Conservation (phyloP, 2,329 filamentous ascomycete genomes). For the Rutstroemia sp. region DNA sequence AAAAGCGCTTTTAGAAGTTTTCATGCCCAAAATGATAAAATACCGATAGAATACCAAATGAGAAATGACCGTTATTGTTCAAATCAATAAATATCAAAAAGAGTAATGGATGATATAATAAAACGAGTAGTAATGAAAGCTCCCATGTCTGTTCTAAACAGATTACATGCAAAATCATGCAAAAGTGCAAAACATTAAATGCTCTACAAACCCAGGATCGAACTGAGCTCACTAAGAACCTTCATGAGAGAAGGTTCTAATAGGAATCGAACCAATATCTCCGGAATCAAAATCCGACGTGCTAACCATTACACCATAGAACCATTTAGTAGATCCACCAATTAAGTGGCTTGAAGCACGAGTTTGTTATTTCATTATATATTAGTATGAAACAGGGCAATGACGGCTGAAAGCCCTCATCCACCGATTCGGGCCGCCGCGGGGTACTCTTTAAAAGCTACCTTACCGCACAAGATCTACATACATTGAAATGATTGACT, state of each 20-base stretch:
- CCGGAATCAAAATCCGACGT: neutral
- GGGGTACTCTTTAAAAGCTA: no score
- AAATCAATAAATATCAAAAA: neutral
- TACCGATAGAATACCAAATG: neutral
- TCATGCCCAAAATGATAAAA: neutral
- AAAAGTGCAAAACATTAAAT: neutral
- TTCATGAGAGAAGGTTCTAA: conserved; percentile 7
- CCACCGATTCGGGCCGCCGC: neutral
- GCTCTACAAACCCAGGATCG: neutral
- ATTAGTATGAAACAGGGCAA: neutral
- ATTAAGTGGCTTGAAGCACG: neutral
- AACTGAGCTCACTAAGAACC: conserved; percentile 1
- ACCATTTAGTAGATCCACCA: neutral
- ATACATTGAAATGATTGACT: no score
- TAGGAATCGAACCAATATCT: conserved; percentile 11
- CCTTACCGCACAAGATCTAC: no score
- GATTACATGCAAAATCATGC: neutral
- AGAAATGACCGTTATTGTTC: neutral
- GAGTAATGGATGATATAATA: no score
- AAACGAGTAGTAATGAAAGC: no score
- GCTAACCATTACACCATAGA: conserved; percentile 11
- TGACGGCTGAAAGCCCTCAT: neutral
- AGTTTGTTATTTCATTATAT: neutral
- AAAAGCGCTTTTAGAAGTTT: neutral
- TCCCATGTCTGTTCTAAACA: no score